phyloP scores from a whole-genome alignment of 768 basidiomycete genomes.

The Brasilioporus rufonigricans region DNA sequence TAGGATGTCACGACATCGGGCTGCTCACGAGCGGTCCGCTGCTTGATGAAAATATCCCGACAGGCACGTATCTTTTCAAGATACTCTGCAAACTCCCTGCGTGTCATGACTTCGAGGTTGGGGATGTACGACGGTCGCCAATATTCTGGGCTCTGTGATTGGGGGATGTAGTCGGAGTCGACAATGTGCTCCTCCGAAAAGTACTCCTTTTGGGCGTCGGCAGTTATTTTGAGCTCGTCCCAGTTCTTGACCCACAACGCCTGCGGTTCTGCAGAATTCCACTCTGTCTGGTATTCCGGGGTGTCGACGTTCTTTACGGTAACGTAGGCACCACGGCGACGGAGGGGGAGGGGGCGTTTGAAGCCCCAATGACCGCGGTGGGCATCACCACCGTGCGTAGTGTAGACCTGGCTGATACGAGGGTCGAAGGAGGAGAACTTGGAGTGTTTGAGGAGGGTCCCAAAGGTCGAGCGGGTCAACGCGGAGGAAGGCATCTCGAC shows the following conservation, averaged over 20 bases:
- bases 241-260: constrained; percentile 66
- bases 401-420: constrained; percentile 73
- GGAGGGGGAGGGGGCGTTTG: constrained; percentile 75
- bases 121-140: constrained; percentile 35
- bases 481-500: constrained; percentile 19
- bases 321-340: constrained; percentile 61
- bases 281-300: constrained; percentile 72
- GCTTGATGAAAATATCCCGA: constrained; percentile 57
- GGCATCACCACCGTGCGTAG: constrained; percentile 63
- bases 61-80: constrained; percentile 54
- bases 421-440: constrained; percentile 82
- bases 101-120: constrained; percentile 63
- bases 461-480: constrained; percentile 64
- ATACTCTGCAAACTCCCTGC: constrained; percentile 55
- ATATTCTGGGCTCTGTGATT: constrained; percentile 10
- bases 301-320: constrained; percentile 69
- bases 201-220: constrained; percentile 5
- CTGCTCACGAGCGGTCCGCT: constrained; percentile 18
- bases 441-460: constrained; percentile 74
- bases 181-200: constrained; percentile 19
- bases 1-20: constrained; percentile 24
- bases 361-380: constrained; percentile 83
- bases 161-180: constrained; percentile 28
- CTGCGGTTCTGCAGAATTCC: constrained; percentile 64
- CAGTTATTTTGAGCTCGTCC: constrained; percentile 49